phyloP scores from a whole-genome alignment of 208 protist genomes.

The Trypanosoma grayi region DNA sequence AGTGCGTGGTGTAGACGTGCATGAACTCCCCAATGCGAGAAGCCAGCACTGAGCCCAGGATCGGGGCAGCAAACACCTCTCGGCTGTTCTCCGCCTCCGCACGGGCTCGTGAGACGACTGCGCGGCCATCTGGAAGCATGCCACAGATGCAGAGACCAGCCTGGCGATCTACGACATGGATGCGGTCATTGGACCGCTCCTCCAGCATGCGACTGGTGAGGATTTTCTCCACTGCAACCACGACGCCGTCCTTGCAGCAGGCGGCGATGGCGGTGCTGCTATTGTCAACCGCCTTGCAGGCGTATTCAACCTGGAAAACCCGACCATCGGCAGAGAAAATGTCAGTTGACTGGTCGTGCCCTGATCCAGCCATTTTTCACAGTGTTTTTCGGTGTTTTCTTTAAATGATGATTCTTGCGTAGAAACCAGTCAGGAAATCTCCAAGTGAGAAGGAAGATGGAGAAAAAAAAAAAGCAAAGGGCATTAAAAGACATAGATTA shows the following conservation, averaged over 20 bases:
- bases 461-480: constrained; percentile 12
- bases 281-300: constrained; percentile 99
- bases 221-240: constrained; percentile 98
- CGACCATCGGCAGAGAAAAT: constrained; percentile 99
- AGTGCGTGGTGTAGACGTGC: constrained; percentile 96
- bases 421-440: neutral
- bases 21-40: constrained; percentile 91
- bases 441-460: neutral
- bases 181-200: constrained; percentile 91
- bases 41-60: constrained; percentile 90
- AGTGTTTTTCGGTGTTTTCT: neutral
- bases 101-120: constrained; percentile 92
- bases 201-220: constrained; percentile 97
- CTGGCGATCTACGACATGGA: constrained; percentile 94
- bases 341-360: constrained; percentile 97
- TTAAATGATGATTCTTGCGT: constrained; percentile 1
- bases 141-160: constrained; percentile 94
- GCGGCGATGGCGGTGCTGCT: constrained; percentile 97
- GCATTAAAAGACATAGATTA: constrained; percentile 1
- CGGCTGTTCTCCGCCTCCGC: constrained; percentile 93
- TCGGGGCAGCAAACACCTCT: constrained; percentile 89
- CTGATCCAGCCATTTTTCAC: constrained; percentile 47
- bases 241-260: constrained; percentile 97
- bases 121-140: constrained; percentile 95
- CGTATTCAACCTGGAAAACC: constrained; percentile 99